These are phyloP conservation scores for Termitomyces sp. DNA, from an alignment of 768 basidiomycete species.

Conservation along the genomic window DNA sequence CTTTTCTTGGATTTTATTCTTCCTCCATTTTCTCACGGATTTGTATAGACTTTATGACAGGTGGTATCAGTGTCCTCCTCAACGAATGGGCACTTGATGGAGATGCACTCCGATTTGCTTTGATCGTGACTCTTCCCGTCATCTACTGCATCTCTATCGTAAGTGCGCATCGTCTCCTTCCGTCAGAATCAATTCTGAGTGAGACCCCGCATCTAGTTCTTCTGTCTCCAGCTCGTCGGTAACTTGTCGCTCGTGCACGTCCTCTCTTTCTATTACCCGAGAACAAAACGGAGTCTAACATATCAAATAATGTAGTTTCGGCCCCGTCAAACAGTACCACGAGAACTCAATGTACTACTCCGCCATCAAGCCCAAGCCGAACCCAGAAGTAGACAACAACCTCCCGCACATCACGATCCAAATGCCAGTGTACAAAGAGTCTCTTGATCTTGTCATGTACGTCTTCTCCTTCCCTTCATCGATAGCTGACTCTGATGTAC, in stretches of 20 bases:
- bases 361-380: slow-evolving; percentile 60
- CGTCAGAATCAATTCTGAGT: not conserved
- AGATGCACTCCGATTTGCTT: slow-evolving; percentile 56
- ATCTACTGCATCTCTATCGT: slow-evolving; percentile 78
- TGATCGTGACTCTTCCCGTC: slow-evolving; percentile 63
- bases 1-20: not conserved
- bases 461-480: slow-evolving; percentile 19
- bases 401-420: slow-evolving; percentile 80
- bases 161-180: slow-evolving; percentile 23
- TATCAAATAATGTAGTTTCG: slow-evolving; percentile 35
- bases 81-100: slow-evolving; percentile 70
- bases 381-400: slow-evolving; percentile 63
- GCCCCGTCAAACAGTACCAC: slow-evolving; percentile 83
- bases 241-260: slow-evolving; percentile 58
- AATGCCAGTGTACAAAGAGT: slow-evolving; percentile 88
- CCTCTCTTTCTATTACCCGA: not conserved
- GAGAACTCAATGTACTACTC: slow-evolving; percentile 85
- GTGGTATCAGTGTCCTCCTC: slow-evolving; percentile 57
- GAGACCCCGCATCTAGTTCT: slow-evolving; percentile 48
- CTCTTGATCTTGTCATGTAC: slow-evolving; percentile 69
- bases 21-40: not conserved
- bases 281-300: not conserved
- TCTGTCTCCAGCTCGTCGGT: slow-evolving; percentile 67
- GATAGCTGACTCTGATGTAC: slow-evolving; percentile 2
- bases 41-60: slow-evolving; percentile 52